A percentile compares a stretch with the other conserved stretches of the same genome.
phyloP scores from a whole-genome alignment of 257 asterid genomes.

The Petunia axillaris region DNA sequence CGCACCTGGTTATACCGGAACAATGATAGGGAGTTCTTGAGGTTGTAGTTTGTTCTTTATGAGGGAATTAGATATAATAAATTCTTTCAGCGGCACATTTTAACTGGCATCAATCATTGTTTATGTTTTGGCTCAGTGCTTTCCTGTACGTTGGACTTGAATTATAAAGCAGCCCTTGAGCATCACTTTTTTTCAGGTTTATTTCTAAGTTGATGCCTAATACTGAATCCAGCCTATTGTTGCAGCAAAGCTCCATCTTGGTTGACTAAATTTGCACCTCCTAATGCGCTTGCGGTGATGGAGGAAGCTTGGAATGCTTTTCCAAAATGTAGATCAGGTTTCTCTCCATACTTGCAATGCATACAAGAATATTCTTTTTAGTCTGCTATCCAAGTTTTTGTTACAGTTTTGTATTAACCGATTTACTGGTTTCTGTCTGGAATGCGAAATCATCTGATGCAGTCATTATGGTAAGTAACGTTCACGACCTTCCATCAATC shows the following conservation, averaged over 20 bases:
- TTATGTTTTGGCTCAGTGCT: no score
- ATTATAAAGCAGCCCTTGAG: background rate
- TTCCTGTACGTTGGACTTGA: background rate
- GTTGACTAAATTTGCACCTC: conserved; percentile 78
- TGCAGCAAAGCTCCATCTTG: conserved; percentile 87
- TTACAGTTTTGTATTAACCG: conserved; percentile 23
- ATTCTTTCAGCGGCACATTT: background rate
- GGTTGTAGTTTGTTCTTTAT: background rate
- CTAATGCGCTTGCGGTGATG: conserved; percentile 83
- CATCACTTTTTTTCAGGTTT: background rate
- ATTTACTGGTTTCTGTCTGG: conserved; percentile 33
- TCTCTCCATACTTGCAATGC: conserved; percentile 11
- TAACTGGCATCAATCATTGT: no score
- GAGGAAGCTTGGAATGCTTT: conserved; percentile 97
- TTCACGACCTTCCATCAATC: background rate
- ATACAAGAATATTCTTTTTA: background rate
- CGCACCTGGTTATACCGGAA: background rate
- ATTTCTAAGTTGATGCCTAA: background rate
- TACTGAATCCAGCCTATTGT: conserved; percentile 24
- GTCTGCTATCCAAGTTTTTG: conserved; percentile 1
- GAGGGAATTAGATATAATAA: background rate
- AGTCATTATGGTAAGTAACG: conserved; percentile 70
- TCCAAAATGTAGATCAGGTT: conserved; percentile 85
- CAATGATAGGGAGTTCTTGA: background rate
- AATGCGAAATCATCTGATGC: conserved; percentile 32